Percentiles rank a stretch among this genome's conserved stretches.
Evolutionary conservation across 768 basidiomycete species (phyloP).

Genomic region (Mycena amicta): DNA sequence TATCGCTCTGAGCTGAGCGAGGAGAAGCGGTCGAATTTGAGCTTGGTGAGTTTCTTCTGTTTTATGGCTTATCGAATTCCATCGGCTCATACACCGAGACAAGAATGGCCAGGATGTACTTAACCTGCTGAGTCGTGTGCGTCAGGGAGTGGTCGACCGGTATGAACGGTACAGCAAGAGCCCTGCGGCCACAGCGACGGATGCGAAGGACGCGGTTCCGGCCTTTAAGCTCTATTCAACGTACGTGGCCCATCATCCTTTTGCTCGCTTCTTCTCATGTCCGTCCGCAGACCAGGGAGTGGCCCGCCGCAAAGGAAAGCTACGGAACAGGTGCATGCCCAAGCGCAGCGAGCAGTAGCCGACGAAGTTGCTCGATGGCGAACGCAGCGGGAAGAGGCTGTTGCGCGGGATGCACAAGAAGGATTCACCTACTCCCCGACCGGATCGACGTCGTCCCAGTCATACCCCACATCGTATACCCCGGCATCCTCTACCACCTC

Average conservation of each 20-base stretch:
- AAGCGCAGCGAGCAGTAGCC: neutral
- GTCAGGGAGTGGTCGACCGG: constrained; percentile 62
- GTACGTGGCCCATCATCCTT: neutral
- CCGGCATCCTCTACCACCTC: neutral
- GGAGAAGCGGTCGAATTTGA: constrained; percentile 67
- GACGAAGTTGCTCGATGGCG: neutral
- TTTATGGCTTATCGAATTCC: neutral
- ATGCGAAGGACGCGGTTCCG: constrained; percentile 10
- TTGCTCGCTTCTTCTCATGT: neutral
- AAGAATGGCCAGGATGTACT: constrained; percentile 81
- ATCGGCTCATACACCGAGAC: neutral
- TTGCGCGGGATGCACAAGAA: neutral
- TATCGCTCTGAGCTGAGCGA: constrained; percentile 57
- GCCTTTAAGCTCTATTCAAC: neutral
- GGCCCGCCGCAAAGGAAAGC: neutral
- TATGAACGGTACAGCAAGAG: constrained; percentile 42
- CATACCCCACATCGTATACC: neutral
- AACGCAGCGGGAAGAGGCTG: neutral
- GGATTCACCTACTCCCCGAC: neutral
- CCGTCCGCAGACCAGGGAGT: neutral
- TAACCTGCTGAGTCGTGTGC: constrained; percentile 63
- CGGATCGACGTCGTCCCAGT: neutral
- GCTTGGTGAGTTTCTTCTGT: constrained; percentile 54
- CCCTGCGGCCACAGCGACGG: neutral
- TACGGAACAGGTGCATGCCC: neutral